Evolutionary conservation across 1,139 yeast species (phyloP), one percentile per base, ranked within the genome.

Genomic region (Yamadazyma spencermartinsiae): DNA sequence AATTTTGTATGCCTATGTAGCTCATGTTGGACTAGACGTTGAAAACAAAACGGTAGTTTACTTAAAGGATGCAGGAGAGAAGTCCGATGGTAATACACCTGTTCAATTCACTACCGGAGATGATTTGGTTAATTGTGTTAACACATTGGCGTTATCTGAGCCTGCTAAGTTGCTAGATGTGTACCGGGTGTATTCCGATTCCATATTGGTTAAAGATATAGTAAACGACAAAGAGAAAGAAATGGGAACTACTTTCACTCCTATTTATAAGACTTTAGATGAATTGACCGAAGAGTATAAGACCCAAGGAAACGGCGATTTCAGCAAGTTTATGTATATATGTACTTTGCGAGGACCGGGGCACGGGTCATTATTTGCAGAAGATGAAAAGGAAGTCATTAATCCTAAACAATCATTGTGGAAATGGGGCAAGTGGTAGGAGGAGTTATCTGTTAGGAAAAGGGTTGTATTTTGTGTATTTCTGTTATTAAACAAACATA

Each of bases 391-490:
- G 39, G 84, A 80, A 48, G 50, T 74, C 27, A 65, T 80, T 39
- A 80, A 80, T 54, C 85, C 85, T 1, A 67, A 66, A 14, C 75
- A 75, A 55, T 55, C 63, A 2, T 50, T 72, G 34, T 80, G 80
- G 75, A 71, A 69, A 49, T 79, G 84, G 83, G 63, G 49, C 4
- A 12, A 15, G 4, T 30, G 23, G 23, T 30, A 13, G 13, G 25
- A 19, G 12, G 7, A 7, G 26, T 7, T 23, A 6, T n/a, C n/a
- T n/a, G n/a, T n/a, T n/a, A n/a, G n/a, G n/a, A n/a, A n/a, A n/a
- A n/a, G n/a, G n/a, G n/a, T n/a, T n/a, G n/a, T n/a, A n/a, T n/a
- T n/a, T n/a, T n/a, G n/a, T n/a, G n/a, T n/a, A n/a, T n/a, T n/a
- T n/a, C n/a, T n/a, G n/a, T n/a, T n/a, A n/a, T n/a, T n/a, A n/a